Percentiles rank a stretch among this genome's conserved stretches.
phyloP scores from a whole-genome alignment of 2,329 filamentous ascomycete genomes.

The Claviceps purpurea region DNA sequence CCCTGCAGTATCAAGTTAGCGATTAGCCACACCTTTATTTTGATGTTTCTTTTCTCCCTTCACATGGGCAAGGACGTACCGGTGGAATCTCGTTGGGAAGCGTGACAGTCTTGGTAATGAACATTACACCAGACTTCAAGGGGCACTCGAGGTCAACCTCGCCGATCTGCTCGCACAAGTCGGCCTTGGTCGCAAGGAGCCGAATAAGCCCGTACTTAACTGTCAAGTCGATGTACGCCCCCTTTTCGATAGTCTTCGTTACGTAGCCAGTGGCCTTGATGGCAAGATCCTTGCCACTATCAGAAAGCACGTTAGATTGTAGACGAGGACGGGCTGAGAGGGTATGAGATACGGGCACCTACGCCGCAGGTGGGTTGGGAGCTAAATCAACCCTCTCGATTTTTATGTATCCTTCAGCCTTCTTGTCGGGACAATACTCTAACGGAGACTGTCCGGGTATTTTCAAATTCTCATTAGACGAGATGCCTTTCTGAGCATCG shows the following conservation, averaged over 20 bases:
- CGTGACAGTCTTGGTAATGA: constrained; percentile 67
- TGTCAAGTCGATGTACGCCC: constrained; percentile 66
- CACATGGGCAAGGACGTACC: constrained; percentile 38
- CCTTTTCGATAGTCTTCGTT: constrained; percentile 56
- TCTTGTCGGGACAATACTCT: constrained; percentile 45
- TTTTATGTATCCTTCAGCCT: no score
- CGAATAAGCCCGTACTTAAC: constrained; percentile 94
- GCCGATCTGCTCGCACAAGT: constrained; percentile 78
- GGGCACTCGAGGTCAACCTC: constrained; percentile 87
- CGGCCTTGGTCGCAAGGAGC: constrained; percentile 65
- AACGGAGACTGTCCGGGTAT: constrained; percentile 82
- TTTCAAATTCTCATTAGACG: constrained; percentile 39
- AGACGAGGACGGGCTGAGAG: background rate
- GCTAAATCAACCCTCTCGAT: constrained; percentile 48
- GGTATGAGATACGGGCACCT: constrained; percentile 14
- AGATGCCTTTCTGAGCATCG: constrained; percentile 20
- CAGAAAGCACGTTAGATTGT: constrained; percentile 11
- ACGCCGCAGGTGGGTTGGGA: constrained; percentile 84
- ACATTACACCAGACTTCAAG: constrained; percentile 62
- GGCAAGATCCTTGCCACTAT: constrained; percentile 60
- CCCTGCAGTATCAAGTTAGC: constrained; percentile 39
- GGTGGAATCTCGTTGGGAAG: constrained; percentile 80
- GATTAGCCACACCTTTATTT: background rate
- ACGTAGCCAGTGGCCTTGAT: constrained; percentile 73
- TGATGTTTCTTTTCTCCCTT: background rate